Evolutionary conservation across 495 filamentous ascomycete species (phyloP).

Genomic region (Ramalina peruviana): DNA sequence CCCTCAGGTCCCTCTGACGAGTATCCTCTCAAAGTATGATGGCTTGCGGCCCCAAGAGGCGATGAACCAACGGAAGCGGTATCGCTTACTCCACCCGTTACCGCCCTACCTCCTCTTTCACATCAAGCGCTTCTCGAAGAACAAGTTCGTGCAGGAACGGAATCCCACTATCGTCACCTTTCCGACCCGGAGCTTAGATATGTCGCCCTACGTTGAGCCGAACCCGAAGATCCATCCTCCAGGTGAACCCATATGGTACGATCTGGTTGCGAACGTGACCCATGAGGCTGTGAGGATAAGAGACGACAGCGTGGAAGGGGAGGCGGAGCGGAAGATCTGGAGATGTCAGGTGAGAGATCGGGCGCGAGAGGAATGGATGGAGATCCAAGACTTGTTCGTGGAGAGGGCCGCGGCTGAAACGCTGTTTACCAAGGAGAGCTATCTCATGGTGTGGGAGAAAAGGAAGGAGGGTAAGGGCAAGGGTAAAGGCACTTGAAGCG

Average conservation of each 20-base stretch:
- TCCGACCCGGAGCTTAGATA: slow-evolving; percentile 63
- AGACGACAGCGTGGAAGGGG: slow-evolving; percentile 64
- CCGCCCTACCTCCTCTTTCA: slow-evolving; percentile 90
- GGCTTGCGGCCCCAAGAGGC: slow-evolving; percentile 79
- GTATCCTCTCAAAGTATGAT: slow-evolving; percentile 87
- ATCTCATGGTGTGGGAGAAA: slow-evolving; percentile 93
- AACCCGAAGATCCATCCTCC: slow-evolving; percentile 44
- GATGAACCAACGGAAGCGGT: slow-evolving; percentile 68
- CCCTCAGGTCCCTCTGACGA: slow-evolving; percentile 83
- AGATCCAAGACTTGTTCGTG: slow-evolving; percentile 89
- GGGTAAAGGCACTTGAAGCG: slow-evolving; percentile 18
- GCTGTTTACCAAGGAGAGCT: slow-evolving; percentile 82
- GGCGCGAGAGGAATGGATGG: slow-evolving; percentile 69
- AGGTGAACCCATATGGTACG: slow-evolving; percentile 85
- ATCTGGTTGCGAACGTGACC: slow-evolving; percentile 82
- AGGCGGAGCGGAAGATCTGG: slow-evolving; percentile 78
- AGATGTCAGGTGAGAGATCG: slow-evolving; percentile 49
- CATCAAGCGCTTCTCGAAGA: slow-evolving; percentile 90
- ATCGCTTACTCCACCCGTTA: slow-evolving; percentile 81
- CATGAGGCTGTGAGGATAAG: slow-evolving; percentile 68
- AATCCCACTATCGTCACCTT: slow-evolving; percentile 99
- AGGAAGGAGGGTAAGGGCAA: slow-evolving; percentile 43
- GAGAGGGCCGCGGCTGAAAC: slow-evolving; percentile 74
- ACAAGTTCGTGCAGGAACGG: slow-evolving; percentile 89
- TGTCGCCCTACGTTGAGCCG: slow-evolving; percentile 77